A percentile compares a stretch with the other conserved stretches of the same genome.
phyloP scores from a whole-genome alignment of 495 filamentous ascomycete genomes.

The Neurospora terricola region DNA sequence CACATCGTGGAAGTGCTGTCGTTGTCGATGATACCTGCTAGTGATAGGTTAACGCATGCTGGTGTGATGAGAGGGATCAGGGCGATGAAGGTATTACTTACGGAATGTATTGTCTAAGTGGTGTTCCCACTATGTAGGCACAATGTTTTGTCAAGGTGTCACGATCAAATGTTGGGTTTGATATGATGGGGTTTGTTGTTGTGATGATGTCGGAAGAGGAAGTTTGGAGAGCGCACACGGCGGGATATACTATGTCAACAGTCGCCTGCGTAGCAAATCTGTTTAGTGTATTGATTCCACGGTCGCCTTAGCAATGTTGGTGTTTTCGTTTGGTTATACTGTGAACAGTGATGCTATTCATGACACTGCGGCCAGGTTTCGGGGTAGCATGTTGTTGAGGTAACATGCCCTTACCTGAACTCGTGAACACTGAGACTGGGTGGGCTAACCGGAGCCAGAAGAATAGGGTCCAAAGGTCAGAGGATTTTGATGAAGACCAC shows the following conservation, averaged over 20 bases:
- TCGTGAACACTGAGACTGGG: background rate
- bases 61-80: background rate
- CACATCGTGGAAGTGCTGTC: too few relatives aligned
- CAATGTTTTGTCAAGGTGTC: fast-evolving
- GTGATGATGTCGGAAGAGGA: background rate
- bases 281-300: background rate
- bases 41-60: background rate
- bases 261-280: background rate
- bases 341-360: background rate
- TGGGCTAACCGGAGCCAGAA: too few relatives aligned
- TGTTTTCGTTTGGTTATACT: background rate
- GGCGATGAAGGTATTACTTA: background rate
- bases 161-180: background rate
- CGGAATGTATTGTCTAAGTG: fast-evolving
- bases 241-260: background rate
- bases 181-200: background rate
- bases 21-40: fast-evolving
- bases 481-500: too few relatives aligned
- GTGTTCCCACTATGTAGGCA: background rate
- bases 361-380: background rate
- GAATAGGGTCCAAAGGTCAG: too few relatives aligned
- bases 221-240: fast-evolving
- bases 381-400: background rate
- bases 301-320: background rate
- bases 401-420: too few relatives aligned